A percentile compares a stretch with the other conserved stretches of the same genome.
Conservation (phyloP, 495 filamentous ascomycete genomes). For the Podospora pseudoanserina region DNA sequence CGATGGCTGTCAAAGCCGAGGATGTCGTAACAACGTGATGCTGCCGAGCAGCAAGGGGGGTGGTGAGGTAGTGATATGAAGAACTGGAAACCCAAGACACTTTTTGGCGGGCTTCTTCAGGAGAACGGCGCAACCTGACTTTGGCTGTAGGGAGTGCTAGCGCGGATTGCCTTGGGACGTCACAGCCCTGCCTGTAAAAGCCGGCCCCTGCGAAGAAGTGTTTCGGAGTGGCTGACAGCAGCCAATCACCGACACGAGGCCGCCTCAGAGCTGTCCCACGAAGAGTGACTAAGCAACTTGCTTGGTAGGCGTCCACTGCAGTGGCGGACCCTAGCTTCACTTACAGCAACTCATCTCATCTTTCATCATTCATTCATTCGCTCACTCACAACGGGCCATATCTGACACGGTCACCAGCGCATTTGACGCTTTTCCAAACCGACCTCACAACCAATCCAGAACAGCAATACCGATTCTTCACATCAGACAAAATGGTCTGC, state of each 20-base stretch:
- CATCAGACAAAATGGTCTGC: conserved; percentile 57
- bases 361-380: not conserved
- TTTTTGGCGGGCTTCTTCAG: not conserved
- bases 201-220: not conserved
- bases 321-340: not conserved
- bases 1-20: not conserved
- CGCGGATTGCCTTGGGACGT: conserved; percentile 11
- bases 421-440: not conserved
- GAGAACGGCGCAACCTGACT: not conserved
- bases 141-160: not conserved
- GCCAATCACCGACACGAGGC: not conserved
- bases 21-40: not conserved
- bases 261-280: not conserved
- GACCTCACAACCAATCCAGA: too few relatives aligned
- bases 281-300: not conserved
- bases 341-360: not conserved
- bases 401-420: not conserved
- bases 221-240: not conserved
- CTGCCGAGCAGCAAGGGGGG: not conserved
- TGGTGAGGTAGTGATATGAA: not conserved
- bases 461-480: not conserved
- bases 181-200: conserved; percentile 4
- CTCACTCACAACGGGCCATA: not conserved
- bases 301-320: not conserved
- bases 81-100: too few relatives aligned